Base-by-base conservation (phyloP, 2,329 filamentous ascomycete genomes). In the Ustulina deusta region DNA sequence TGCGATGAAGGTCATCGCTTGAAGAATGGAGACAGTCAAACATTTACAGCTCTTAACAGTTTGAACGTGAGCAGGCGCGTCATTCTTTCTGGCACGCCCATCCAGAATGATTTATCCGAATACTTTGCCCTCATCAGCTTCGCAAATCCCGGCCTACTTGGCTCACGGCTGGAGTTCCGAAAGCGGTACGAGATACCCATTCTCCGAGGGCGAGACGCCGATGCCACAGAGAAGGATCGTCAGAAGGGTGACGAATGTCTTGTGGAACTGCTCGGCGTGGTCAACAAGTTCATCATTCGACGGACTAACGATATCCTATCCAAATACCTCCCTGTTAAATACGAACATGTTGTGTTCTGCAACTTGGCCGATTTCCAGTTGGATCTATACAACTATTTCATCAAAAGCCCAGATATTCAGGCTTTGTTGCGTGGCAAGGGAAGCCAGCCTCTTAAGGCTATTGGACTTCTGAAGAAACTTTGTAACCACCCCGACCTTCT, bases 271-370 rank as follows among this genome's bases (percentile, higher is more conserved):
- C 88, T 97, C 2, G 84, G 85, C 2, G 84, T 97, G 51, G 96
- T 99, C 77, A 99, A 98, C 83, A 97, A 97, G 76, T 99, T 99
- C 81, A 97, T 99, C 78, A 99, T 99, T 74, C 91, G 96, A 67
- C 90, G 96, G 65, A 97, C 95, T 3, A 99, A 99, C 85, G 96
- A 99, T 77, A 97, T 99, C 69, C 82, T 99, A 27, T 97, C 95
- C 59, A 99, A 99, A 79, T 99, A 99, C 77, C 83, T 99, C 66
- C 96, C 96, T 0, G 90, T 98, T 83, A 99, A 99, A 83, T 99
- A 99, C 80, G 96, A 99, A 80, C 96, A 99, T 78, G 96, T 99
- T 34, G 96, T 99, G 0, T 99, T 99, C 81, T 99, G 96, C 85
- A 95, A 95, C 74, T 86, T 97, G 52, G 92, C 96, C 17, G 92